Percentiles rank a stretch among this genome's conserved stretches.
Evolutionary conservation across 2,329 filamentous ascomycete species (phyloP).

Genomic region (Penicillium oxalicum): DNA sequence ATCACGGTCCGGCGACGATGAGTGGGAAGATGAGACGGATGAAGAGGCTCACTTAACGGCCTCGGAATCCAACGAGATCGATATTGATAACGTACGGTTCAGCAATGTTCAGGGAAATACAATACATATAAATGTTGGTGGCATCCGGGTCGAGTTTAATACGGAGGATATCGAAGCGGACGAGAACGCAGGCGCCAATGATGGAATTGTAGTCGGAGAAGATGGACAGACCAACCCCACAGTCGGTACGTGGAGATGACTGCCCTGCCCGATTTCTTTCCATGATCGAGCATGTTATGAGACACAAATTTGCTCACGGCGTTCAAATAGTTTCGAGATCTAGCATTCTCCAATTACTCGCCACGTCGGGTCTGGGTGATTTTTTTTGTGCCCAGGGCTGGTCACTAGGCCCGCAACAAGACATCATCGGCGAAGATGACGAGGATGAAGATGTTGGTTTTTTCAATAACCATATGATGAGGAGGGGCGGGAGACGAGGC

Average conservation of each 20-base stretch:
- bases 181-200: slow-evolving; percentile 26
- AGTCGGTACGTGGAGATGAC: slow-evolving; percentile 14
- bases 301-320: slow-evolving; percentile 7
- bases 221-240: slow-evolving; percentile 12
- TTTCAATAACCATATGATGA: slow-evolving; percentile 32
- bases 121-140: slow-evolving; percentile 36
- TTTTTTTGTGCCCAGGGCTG: slow-evolving; percentile 41
- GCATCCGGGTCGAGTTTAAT: slow-evolving; percentile 29
- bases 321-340: slow-evolving; percentile 26
- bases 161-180: slow-evolving; percentile 34
- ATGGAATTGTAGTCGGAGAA: slow-evolving; percentile 31
- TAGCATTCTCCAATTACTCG: slow-evolving; percentile 51
- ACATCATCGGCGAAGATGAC: slow-evolving; percentile 28
- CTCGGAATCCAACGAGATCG: slow-evolving; percentile 26
- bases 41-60: slow-evolving; percentile 48
- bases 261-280: no score
- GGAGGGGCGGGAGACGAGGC: slow-evolving; percentile 43
- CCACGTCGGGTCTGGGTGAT: slow-evolving; percentile 48
- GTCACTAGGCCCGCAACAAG: slow-evolving; percentile 7
- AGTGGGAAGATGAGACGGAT: slow-evolving; percentile 13
- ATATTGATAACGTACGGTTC: background rate
- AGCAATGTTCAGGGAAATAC: slow-evolving; percentile 16
- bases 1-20: slow-evolving; percentile 7
- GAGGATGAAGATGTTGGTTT: slow-evolving; percentile 16
- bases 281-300: no score